Evolutionary conservation across 805 yeast genomes (phyloP).

Genomic region (Lachancea cidri): DNA sequence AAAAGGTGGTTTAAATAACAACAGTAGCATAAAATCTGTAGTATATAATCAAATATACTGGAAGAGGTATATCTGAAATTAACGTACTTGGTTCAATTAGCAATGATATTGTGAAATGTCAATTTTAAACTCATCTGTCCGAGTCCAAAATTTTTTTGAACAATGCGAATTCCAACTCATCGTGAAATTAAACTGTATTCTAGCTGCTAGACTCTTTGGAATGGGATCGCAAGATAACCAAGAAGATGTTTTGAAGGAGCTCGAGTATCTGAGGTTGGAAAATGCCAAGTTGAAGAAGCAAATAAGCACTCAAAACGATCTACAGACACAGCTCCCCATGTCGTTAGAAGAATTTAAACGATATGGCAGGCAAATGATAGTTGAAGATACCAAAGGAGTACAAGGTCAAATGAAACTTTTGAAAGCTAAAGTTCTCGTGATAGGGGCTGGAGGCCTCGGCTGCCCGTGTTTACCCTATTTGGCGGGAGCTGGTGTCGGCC

Average conservation of each 20-base stretch:
- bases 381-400: conserved; percentile 63
- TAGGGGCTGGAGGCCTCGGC: conserved; percentile 98
- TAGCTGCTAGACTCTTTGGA: no score
- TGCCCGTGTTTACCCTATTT: conserved; percentile 84
- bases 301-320: conserved; percentile 4
- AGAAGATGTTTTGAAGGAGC: conserved; percentile 20
- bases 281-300: conserved; percentile 22
- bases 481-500: conserved; percentile 84
- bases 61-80: no score
- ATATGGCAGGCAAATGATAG: conserved; percentile 94
- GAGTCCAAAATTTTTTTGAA: neutral
- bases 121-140: no score
- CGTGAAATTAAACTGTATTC: conserved; percentile 1
- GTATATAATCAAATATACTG: no score
- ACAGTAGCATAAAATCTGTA: no score
- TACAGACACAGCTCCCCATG: conserved; percentile 16
- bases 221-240: neutral
- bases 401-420: conserved; percentile 53
- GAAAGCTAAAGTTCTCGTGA: conserved; percentile 56
- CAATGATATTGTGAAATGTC: no score
- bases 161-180: conserved; percentile 2
- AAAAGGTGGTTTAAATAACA: conserved; percentile 27
- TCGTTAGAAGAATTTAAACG: conserved; percentile 66
- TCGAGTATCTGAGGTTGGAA: conserved; percentile 24
- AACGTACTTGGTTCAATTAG: no score